Base-by-base conservation (phyloP, 2,329 filamentous ascomycete species). In the Colletotrichum incanum region DNA sequence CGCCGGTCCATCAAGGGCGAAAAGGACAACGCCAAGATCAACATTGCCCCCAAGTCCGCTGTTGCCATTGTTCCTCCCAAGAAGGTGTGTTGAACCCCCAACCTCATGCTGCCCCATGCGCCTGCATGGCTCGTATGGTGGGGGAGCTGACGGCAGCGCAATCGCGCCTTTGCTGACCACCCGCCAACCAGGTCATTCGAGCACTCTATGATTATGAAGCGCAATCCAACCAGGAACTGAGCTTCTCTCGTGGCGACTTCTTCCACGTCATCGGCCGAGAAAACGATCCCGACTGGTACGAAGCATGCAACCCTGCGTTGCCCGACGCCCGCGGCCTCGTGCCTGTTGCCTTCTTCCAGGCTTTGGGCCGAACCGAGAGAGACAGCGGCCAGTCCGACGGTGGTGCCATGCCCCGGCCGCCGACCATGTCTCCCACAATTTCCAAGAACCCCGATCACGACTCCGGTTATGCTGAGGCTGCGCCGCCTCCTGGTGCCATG, bases 191-290 rank as follows among this genome's bases (percentile, higher is more conserved):
- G 95, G 95, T 99, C 73, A 99, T 99, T 82, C 95, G 96, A 86
- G 96, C 96, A 39, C 92, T 98, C 71, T 98, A 97, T 88, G 94
- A 97, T 82, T 97, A 97, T 84, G 89, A 93, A 79, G 93, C 95
- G 72, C 89, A 93, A 78, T 90, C 91, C 72, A 84, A 85, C 65
- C 93, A 96, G 81, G 92, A 98, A 85, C 88, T 99, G 78, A 93
- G 93, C 80, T 99, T 99, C 84, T 94, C 92, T 76, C 93, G 94
- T 80, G 96, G 96, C 79, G 96, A 99, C 82, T 99, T 98, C 83
- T 96, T 99, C 82, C 96, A 98, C 86, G 96, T 99, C 75, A 96
- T 98, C 82, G 94, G 94, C 78, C 93, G 96, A 82, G 96, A 98
- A 85, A 93, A 98, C 86, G 96, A 98, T 81, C 85, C 87, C 50